Conservation (phyloP, 2,329 filamentous ascomycete genomes). For the Fusarium armeniacum region DNA sequence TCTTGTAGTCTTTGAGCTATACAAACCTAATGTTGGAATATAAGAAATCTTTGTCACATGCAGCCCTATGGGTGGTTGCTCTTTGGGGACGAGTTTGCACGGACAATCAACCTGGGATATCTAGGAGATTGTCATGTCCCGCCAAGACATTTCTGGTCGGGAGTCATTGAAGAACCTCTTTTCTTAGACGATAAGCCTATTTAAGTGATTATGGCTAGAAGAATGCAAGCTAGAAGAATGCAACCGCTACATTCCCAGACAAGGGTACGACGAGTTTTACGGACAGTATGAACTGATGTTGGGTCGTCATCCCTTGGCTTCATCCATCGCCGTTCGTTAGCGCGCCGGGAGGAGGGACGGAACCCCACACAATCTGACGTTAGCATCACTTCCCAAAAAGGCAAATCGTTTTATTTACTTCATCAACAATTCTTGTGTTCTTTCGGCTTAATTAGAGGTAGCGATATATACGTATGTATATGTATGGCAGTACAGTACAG, state of each 20-base stretch:
- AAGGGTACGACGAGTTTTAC: too few species aligned
- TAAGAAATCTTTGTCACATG: neutral
- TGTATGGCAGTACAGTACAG: too few species aligned
- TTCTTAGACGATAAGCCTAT: neutral
- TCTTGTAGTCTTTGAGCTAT: neutral
- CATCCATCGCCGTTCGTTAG: neutral
- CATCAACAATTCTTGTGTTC: neutral
- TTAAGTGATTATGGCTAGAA: neutral
- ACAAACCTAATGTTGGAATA: neutral
- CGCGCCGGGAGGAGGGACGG: neutral
- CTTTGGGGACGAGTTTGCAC: neutral
- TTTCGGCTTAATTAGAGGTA: neutral
- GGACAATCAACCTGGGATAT: neutral
- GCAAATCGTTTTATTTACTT: neutral
- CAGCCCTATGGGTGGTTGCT: accelerated
- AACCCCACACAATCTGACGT: neutral
- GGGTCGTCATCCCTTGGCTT: neutral
- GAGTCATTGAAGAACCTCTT: neutral
- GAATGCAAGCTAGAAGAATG: neutral
- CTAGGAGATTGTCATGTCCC: neutral
- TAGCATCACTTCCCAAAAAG: neutral
- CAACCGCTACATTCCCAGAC: neutral
- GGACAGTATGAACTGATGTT: too few species aligned
- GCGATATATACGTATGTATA: too few species aligned
- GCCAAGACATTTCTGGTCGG: neutral